Percentiles rank a stretch among this genome's conserved stretches.
Evolutionary conservation across 371 early-diverging fungal genomes (phyloP).

Genomic region (Mucor mucedo): DNA sequence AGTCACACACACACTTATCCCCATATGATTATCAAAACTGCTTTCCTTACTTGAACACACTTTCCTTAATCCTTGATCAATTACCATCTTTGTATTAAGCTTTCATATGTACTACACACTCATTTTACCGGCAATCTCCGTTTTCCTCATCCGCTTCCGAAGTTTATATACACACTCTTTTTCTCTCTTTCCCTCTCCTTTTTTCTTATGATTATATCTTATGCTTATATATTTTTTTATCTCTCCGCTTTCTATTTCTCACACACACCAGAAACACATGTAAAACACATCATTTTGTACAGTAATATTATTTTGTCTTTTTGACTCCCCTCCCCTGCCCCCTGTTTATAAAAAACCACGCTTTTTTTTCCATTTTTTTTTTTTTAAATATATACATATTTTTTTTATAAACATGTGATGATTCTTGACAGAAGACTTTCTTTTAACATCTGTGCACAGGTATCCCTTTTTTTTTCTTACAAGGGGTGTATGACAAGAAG

Average conservation of each 20-base stretch:
- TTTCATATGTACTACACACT: slow-evolving; percentile 22
- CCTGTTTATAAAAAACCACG: not conserved
- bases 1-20: not conserved
- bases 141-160: slow-evolving; percentile 10
- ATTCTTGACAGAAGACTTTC: not conserved
- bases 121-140: slow-evolving; percentile 28
- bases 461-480: too few relatives aligned
- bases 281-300: slow-evolving; percentile 6
- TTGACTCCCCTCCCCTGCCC: not conserved
- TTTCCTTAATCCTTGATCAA: slow-evolving; percentile 19
- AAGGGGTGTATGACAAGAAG: not conserved
- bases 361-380: not conserved
- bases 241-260: not conserved
- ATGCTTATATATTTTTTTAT: slow-evolving; percentile 4
- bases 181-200: slow-evolving; percentile 6
- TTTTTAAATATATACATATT: too few relatives aligned
- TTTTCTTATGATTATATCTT: slow-evolving; percentile 1
- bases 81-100: slow-evolving; percentile 15
- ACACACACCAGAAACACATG: slow-evolving; percentile 3
- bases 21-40: slow-evolving; percentile 5
- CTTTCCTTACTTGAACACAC: slow-evolving; percentile 12
- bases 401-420: not conserved
- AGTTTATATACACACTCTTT: slow-evolving; percentile 9
- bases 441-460: not conserved
- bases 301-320: not conserved